A percentile compares a stretch with the other conserved stretches of the same genome.
Conservation (phyloP, 2,329 filamentous ascomycete genomes). For the Leptosphaerulina australis region DNA sequence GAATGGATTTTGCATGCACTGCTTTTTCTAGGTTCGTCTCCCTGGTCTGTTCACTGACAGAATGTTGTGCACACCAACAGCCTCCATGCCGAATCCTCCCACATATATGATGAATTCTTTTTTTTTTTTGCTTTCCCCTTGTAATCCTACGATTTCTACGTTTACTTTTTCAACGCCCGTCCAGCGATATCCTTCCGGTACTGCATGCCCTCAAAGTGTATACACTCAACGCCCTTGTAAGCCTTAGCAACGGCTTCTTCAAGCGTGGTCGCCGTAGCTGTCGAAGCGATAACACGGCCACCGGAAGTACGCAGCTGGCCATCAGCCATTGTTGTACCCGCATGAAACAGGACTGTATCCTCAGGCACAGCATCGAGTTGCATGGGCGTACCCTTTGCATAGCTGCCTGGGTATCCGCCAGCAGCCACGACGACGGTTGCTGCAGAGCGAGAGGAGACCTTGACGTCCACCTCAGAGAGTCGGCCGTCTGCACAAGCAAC, state of each 20-base stretch:
- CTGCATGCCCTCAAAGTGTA: constrained; percentile 88
- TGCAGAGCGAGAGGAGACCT: constrained; percentile 72
- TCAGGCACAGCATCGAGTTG: constrained; percentile 60
- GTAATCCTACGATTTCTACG: no score
- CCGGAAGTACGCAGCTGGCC: constrained; percentile 75
- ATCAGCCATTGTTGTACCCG: constrained; percentile 73
- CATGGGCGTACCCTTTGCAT: constrained; percentile 77
- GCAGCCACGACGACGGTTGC: constrained; percentile 94
- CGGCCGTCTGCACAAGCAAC: constrained; percentile 79
- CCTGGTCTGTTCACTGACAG: no score
- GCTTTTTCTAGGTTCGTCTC: no score
- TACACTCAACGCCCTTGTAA: constrained; percentile 80
- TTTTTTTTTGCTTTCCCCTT: no score
- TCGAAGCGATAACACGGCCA: constrained; percentile 92
- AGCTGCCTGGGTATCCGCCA: constrained; percentile 83
- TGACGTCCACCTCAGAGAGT: constrained; percentile 71
- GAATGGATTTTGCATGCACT: no score
- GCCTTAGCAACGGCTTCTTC: constrained; percentile 83
- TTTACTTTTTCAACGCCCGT: constrained; percentile 50
- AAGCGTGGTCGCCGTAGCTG: constrained; percentile 75
- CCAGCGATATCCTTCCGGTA: constrained; percentile 88
- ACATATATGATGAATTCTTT: no score
- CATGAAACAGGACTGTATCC: constrained; percentile 82
- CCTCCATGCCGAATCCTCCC: no score
- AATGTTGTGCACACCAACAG: no score